phyloP scores from a whole-genome alignment of 805 yeast species.

The Saccharomyces paradoxus region DNA sequence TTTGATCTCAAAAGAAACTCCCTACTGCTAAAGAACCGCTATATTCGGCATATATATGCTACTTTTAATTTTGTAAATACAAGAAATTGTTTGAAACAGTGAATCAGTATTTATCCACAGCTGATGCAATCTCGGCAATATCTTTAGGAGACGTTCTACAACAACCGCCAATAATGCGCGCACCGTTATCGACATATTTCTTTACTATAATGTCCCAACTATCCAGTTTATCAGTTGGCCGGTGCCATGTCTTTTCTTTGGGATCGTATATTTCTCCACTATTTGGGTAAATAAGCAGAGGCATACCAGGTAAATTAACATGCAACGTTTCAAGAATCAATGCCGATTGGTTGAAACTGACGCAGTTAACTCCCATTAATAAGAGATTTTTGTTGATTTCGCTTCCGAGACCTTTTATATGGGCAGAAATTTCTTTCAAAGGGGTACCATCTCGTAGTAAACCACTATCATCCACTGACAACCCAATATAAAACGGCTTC shows the following conservation, averaged over 20 bases:
- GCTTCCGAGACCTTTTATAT: conserved; percentile 3
- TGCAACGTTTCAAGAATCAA: conserved; percentile 29
- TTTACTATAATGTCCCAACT: conserved; percentile 34
- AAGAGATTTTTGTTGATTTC: conserved; percentile 27
- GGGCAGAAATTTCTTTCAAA: conserved; percentile 21
- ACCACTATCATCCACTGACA: conserved; percentile 34
- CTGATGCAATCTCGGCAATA: conserved; percentile 11
- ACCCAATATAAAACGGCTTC: conserved; percentile 36
- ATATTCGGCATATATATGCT: neutral
- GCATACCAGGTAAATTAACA: conserved; percentile 17
- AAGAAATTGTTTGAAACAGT: neutral
- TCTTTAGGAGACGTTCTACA: conserved; percentile 56
- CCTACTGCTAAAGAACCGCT: too few relatives aligned
- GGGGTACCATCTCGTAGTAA: conserved; percentile 44
- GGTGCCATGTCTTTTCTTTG: conserved; percentile 35
- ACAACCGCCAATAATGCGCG: conserved; percentile 61
- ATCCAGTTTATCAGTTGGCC: neutral
- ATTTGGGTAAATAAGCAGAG: conserved; percentile 60
- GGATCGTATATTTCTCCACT: conserved; percentile 60
- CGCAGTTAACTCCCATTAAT: conserved; percentile 63
- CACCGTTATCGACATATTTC: conserved; percentile 35
- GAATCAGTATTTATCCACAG: conserved; percentile 1
- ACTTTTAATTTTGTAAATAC: neutral
- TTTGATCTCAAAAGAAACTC: too few relatives aligned
- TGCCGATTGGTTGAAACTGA: conserved; percentile 38